Conservation (phyloP, 345 rosid species). For the Carallia brachiata region DNA sequence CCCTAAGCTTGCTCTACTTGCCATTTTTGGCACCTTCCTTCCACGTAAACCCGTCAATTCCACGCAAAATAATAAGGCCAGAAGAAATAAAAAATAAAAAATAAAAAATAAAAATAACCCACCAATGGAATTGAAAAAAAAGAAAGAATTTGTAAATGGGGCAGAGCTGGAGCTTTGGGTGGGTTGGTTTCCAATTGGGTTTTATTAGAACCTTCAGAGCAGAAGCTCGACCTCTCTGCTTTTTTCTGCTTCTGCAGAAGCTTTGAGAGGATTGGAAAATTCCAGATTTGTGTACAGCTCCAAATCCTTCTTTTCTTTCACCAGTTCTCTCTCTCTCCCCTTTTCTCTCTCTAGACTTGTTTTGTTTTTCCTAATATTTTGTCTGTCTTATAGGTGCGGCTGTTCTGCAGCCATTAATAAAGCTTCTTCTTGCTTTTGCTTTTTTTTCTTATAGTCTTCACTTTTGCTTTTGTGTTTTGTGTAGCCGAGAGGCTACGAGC, state of each 20-base stretch:
- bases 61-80: conserved; percentile 14
- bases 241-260: neutral
- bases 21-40: conserved; percentile 14
- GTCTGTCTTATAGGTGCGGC: conserved; percentile 13
- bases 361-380: neutral
- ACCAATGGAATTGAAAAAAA: conserved; percentile 13
- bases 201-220: conserved; percentile 7
- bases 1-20: conserved; percentile 6
- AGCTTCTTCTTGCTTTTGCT: conserved; percentile 25
- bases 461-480: conserved; percentile 12
- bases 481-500: neutral
- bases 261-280: neutral
- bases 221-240: conserved; percentile 15
- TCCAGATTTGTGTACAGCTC: conserved; percentile 11
- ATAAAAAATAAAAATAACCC: conserved; percentile 10
- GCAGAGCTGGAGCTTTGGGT: neutral
- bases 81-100: neutral
- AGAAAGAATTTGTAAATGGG: neutral
- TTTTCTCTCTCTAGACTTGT: conserved; percentile 1
- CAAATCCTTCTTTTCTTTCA: conserved; percentile 1
- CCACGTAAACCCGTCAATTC: conserved; percentile 22
- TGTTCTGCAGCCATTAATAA: conserved; percentile 23
- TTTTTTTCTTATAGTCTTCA: conserved; percentile 8
- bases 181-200: no score
- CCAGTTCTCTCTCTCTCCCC: neutral